Evolutionary conservation across 805 yeast genomes (phyloP).

Genomic region (Kuraishia molischiana): DNA sequence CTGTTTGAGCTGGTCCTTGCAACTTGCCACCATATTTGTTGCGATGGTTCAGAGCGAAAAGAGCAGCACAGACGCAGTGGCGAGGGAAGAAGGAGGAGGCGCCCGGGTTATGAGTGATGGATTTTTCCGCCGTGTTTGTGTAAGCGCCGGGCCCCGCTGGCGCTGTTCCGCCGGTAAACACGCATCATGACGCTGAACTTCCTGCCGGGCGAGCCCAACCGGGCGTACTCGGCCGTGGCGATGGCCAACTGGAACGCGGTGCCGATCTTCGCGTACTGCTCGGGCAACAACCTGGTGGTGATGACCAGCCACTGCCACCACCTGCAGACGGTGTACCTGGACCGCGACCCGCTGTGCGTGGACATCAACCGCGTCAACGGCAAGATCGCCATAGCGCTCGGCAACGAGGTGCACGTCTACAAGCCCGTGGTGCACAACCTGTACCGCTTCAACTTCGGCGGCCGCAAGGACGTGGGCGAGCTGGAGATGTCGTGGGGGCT

Average conservation of each 20-base stretch:
- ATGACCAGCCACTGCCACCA: slow-evolving; percentile 39
- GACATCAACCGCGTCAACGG: slow-evolving; percentile 58
- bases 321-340: slow-evolving; percentile 71
- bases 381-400: slow-evolving; percentile 43
- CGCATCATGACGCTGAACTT: slow-evolving; percentile 32
- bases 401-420: slow-evolving; percentile 33
- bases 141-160: too few relatives aligned
- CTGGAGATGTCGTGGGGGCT: slow-evolving; percentile 20
- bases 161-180: too few relatives aligned
- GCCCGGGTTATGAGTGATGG: too few relatives aligned
- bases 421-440: slow-evolving; percentile 46
- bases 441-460: slow-evolving; percentile 21
- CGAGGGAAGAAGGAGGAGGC: too few relatives aligned
- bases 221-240: slow-evolving; percentile 40
- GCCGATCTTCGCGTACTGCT: slow-evolving; percentile 63
- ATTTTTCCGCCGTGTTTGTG: too few relatives aligned
- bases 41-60: too few relatives aligned
- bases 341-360: slow-evolving; percentile 55
- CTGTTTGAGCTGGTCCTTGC: slow-evolving; percentile 91
- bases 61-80: too few relatives aligned
- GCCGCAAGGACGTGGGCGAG: slow-evolving; percentile 19
- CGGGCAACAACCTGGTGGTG: slow-evolving; percentile 80
- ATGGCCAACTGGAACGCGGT: slow-evolving; percentile 59
- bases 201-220: slow-evolving; percentile 81
- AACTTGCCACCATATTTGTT: too few relatives aligned